Evolutionary conservation across 208 protist genomes (phyloP), one percentile per base, ranked within the genome.

Genomic region (Crithidia brevicula): DNA sequence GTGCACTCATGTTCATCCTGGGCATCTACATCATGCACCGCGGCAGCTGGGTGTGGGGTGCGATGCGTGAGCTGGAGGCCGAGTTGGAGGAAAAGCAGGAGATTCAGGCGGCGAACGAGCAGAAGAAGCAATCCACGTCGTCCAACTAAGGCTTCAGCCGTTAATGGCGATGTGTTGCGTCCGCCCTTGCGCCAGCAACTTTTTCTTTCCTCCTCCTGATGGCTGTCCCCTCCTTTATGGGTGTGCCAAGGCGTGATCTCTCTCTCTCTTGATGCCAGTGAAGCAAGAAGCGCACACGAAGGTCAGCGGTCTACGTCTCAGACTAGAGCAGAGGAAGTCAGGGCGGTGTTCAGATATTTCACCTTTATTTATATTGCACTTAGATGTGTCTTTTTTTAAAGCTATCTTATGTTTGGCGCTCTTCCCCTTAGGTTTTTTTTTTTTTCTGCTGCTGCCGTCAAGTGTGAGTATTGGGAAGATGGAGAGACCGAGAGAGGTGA

Each of bases 1-100:
- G 86, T 11, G 49, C 82, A 8, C 61, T 95, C 40, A 93, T 89
- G 74, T 95, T 89, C 50, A 74, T 86, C 20, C 36, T 90, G 1
- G 79, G 75, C 45, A 82, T 93, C 56, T 93, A 89, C 69, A 53
- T 90, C 54, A 74, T 93, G 54, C 78, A 91, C 56, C 81, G 83
- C 53, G 90, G 86, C 36, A 74, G 67, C 28, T 85, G 71, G 63
- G 51, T 94, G 9, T 87, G 81, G 88, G 54, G 62, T 15, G 40
- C 45, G 53, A 52, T 33, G 11, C 31, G 25, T 15, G 27, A 51
- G 62, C 18, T 22, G 7, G 58, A 56, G 51, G 61, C 28, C 15
- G 61, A 67, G 23, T 47, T 23, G 13, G 56, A 28, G 20, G 25
- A 30, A 9, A 28, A 20, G 2, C 36, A 69, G 38, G 56, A 68